A percentile compares a stretch with the other conserved stretches of the same genome.
Evolutionary conservation across 2,329 filamentous ascomycete genomes (phyloP).

Genomic region (Aspergillus pseudotamarii): DNA sequence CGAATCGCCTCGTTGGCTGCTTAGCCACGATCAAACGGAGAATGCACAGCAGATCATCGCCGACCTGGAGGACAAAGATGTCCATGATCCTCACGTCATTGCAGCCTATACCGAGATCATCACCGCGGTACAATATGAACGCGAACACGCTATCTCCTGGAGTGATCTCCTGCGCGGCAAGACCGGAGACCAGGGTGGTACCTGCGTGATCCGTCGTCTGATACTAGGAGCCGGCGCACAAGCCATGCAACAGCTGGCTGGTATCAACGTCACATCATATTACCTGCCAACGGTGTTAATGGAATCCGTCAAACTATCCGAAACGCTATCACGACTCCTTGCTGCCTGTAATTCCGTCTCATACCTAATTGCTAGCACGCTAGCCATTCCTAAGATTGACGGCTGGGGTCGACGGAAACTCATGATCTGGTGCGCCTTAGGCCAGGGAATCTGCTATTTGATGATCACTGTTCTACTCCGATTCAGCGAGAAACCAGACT

Average conservation of each 20-base stretch:
- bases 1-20: constrained; percentile 34
- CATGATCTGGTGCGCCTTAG: constrained; percentile 53
- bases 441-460: constrained; percentile 54
- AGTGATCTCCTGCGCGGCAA: constrained; percentile 52
- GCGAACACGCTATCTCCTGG: constrained; percentile 54
- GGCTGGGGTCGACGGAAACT: constrained; percentile 51
- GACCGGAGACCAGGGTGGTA: constrained; percentile 22
- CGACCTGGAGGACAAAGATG: constrained; percentile 27
- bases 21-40: constrained; percentile 24
- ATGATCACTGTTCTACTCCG: constrained; percentile 49
- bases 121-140: constrained; percentile 53
- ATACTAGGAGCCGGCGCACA: constrained; percentile 50
- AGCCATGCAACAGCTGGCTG: constrained; percentile 40
- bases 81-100: constrained; percentile 46
- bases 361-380: constrained; percentile 49
- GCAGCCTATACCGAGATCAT: constrained; percentile 50
- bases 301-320: constrained; percentile 42
- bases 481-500: constrained; percentile 22
- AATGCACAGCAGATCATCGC: constrained; percentile 50
- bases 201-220: constrained; percentile 47
- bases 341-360: constrained; percentile 51
- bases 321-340: constrained; percentile 45
- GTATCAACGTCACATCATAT: constrained; percentile 43
- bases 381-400: constrained; percentile 51
- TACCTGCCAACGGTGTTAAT: constrained; percentile 48